Conservation (phyloP, 2,329 filamentous ascomycete genomes). For the Ceratocystis cubensis region DNA sequence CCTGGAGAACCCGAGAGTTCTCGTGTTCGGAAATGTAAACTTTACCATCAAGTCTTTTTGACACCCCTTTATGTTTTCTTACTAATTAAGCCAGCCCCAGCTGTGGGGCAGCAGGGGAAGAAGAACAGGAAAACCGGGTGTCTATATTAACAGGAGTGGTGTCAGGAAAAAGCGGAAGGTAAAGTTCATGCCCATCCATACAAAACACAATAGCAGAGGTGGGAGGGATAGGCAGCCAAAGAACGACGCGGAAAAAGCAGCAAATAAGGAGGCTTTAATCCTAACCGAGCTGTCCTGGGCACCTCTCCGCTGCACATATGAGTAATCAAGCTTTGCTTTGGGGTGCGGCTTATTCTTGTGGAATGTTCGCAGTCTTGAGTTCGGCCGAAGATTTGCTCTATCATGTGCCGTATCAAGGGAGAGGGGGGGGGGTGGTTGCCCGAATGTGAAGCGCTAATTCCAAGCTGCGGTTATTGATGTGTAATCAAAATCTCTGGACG, state of each 20-base stretch:
- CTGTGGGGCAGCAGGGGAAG: not conserved
- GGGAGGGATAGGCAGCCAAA: not conserved
- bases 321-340: not conserved
- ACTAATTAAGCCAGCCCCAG: too few relatives aligned
- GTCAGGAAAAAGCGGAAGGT: not conserved
- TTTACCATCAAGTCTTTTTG: too few relatives aligned
- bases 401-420: not conserved
- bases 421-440: not conserved
- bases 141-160: not conserved
- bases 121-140: not conserved
- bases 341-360: not conserved
- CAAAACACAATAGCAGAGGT: not conserved
- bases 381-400: not conserved
- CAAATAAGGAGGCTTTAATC: not conserved
- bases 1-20: constrained; percentile 2
- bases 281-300: not conserved
- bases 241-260: not conserved
- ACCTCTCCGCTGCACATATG: not conserved
- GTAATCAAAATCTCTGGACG: too few relatives aligned
- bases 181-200: not conserved
- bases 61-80: too few relatives aligned
- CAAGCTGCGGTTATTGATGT: too few relatives aligned
- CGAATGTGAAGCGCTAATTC: not conserved
- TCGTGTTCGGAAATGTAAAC: not conserved
- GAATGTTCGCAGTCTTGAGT: constrained; percentile 5